Percentiles rank a stretch among this genome's conserved stretches.
Evolutionary conservation across 345 rosid genomes (phyloP).

Genomic region (Eucalyptus fibrosa): DNA sequence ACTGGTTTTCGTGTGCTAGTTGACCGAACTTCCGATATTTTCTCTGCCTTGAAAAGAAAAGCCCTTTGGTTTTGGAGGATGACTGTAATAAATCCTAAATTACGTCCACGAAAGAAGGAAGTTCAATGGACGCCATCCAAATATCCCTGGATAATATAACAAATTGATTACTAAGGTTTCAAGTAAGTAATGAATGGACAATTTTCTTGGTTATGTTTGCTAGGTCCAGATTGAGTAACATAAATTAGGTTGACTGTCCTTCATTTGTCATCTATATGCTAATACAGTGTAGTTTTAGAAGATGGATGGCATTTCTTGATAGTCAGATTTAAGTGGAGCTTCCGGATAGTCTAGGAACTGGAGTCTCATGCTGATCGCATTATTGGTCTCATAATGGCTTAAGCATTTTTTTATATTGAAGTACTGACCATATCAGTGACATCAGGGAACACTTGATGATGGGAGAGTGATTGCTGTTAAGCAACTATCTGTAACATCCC

Average conservation of each 20-base stretch:
- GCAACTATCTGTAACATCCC: slow-evolving; percentile 48
- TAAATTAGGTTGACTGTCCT: neutral
- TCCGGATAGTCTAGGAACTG: neutral
- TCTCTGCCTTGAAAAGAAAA: neutral
- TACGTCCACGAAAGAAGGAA: neutral
- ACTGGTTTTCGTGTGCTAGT: neutral
- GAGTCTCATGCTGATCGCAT: neutral
- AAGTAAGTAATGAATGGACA: neutral
- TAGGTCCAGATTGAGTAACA: neutral
- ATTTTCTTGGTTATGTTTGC: neutral
- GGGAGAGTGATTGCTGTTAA: slow-evolving; percentile 64
- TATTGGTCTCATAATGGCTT: neutral
- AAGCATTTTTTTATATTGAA: neutral
- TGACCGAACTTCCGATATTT: neutral
- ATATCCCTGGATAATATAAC: neutral
- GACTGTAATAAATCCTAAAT: neutral
- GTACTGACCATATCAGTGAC: neutral
- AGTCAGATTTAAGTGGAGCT: neutral
- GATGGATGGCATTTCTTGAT: neutral
- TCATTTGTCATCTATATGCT: neutral
- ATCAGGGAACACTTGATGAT: slow-evolving; percentile 28
- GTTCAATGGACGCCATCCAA: neutral
- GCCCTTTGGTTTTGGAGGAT: neutral
- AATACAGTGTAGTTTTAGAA: neutral
- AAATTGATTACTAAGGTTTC: neutral